Evolutionary conservation across 2,329 filamentous ascomycete species (phyloP), one percentile per base, ranked within the genome.

Genomic region (Fusarium transvaalense): DNA sequence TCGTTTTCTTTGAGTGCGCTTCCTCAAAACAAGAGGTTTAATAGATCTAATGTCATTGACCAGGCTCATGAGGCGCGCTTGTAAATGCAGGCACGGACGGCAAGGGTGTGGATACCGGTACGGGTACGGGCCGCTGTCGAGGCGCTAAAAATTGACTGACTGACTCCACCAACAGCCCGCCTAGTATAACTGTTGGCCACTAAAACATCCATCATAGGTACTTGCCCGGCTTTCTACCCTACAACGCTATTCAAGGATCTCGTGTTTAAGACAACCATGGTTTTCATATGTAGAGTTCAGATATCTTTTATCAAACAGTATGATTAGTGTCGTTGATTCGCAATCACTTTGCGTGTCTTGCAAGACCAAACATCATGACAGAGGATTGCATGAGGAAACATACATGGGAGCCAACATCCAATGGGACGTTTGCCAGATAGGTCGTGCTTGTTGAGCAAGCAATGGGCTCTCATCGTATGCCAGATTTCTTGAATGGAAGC

Each of bases 41-140:
- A 19, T 21, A 31, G 2, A 17, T n/a, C n/a, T n/a, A n/a, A n/a
- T 23, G 15, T 25, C 31, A 13, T 32, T 27, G 12, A 14, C 19
- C n/a, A n/a, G n/a, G n/a, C 14, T 27, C 6, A 3, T 32, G n/a
- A 61, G 17, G 17, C 61, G 38, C 62, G 54, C 32, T 64, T 48
- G 7, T 31, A 10, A 15, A 51, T 35, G 17, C 29, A 64, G 43
- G 41, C 35, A 34, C 13, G 12, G 47, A 17, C 55, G 48, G 39
- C 17, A 31, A 42, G 48, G 45, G 29, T 7, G 31, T 43, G 56
- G 66, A 59, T 68, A 37, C 66, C 63, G 66, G 63, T 68, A 37
- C 66, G 66, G 66, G 63, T 70, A 41, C 68, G 68, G 64, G 56
- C 68, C 67, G 67, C 43, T 56, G 21, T 5, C 53, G 42, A n/a